Evolutionary conservation across 768 basidiomycete genomes (phyloP), one percentile per base, ranked within the genome.

Genomic region (Mycena maculata): DNA sequence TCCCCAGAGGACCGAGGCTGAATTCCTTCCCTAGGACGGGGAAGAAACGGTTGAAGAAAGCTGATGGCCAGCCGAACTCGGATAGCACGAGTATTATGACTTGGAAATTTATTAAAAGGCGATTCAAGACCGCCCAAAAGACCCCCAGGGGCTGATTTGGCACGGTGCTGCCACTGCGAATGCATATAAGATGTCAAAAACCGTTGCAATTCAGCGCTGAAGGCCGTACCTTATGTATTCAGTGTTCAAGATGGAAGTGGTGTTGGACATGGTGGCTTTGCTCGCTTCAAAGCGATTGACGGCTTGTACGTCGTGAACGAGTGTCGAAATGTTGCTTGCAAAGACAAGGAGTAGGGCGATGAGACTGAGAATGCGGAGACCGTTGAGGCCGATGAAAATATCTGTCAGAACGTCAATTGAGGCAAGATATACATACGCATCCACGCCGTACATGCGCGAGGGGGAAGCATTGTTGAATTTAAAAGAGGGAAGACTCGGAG

Each of bases 41-140:
- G 79, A 98, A 92, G 81, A 87, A 96, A 39, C 87, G 87, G 75
- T 88, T 84, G 79, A 97, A 97, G 84, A 95, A 92, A 31, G 82
- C 75, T 10, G 86, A 78, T 13, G 94, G 94, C 87, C 93, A 92
- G 68, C 92, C 89, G 64, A 95, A 68, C 79, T 98, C 96, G 61
- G 95, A 92, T 63, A 95, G 78, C 67, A 95, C 78, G 73, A 97
- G 89, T 33, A 94, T 83, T 73, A 95, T 77, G 66, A 91, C 87
- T 82, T 96, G 92, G 78, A 92, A 90, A 67, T 95, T 88, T 77
- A 97, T 94, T 77, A 97, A 87, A 61, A 97, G 85, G 65, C 93
- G 85, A 78, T 94, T 94, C 68, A 96, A 82, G 67, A 97, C 89
- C 6, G 93, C 92, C 93, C 95, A 98, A 80, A 98, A 97, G 11